Evolutionary conservation across 176 grass and related monocot genomes (phyloP).

Genomic region (Melocanna baccifera): DNA sequence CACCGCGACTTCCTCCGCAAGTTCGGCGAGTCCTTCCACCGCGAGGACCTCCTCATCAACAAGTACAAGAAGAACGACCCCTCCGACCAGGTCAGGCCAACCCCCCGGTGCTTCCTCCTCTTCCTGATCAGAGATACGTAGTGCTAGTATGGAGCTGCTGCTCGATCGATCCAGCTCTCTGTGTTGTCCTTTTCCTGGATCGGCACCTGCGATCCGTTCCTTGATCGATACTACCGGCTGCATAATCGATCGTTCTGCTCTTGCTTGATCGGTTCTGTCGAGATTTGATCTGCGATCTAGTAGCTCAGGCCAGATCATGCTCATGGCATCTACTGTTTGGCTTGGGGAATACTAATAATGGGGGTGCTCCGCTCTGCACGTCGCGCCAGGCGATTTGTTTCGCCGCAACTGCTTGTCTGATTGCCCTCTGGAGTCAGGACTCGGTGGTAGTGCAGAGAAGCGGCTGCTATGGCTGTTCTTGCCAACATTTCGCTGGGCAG

Average conservation of each 20-base stretch:
- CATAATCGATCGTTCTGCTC: neutral
- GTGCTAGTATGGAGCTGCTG: neutral
- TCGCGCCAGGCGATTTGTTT: neutral
- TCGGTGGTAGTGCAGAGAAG: neutral
- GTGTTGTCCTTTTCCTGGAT: neutral
- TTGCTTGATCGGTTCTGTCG: neutral
- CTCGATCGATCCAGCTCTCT: constrained; percentile 29
- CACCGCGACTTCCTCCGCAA: constrained; percentile 70
- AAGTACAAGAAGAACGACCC: constrained; percentile 86
- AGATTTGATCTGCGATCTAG: neutral
- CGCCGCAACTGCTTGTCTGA: neutral
- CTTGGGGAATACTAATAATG: neutral
- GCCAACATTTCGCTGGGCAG: neutral
- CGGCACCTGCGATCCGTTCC: neutral
- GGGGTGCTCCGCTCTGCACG: neutral
- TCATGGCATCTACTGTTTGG: neutral
- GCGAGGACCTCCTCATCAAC: constrained; percentile 91
- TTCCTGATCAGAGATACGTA: neutral
- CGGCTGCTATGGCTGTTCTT: neutral
- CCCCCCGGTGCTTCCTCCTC: constrained; percentile 12
- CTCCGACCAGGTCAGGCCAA: constrained; percentile 59
- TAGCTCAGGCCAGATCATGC: neutral
- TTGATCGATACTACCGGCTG: neutral
- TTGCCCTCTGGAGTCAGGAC: neutral
- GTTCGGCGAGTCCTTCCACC: constrained; percentile 75